Conservation (phyloP, 805 yeast genomes). For the Ogataea degrootiae region DNA sequence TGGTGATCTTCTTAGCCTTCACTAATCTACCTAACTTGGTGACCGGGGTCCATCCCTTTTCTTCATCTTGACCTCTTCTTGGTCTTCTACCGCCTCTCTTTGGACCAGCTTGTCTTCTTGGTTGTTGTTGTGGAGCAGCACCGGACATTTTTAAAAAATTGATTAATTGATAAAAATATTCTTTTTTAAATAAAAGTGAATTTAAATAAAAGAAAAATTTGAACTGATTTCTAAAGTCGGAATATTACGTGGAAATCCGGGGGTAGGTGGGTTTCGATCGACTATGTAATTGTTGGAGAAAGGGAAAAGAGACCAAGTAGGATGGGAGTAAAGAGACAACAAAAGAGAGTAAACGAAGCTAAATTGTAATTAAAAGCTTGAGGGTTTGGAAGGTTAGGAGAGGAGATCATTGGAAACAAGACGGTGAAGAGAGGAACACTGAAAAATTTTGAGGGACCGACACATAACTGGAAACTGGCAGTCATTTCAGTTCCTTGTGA, state of each 20-base stretch:
- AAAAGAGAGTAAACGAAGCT: neutral
- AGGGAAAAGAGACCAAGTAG: neutral
- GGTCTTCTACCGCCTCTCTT: constrained; percentile 57
- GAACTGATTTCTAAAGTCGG: constrained; percentile 38
- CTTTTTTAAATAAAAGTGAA: neutral
- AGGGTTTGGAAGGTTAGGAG: neutral
- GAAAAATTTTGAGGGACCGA: neutral
- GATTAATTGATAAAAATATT: neutral
- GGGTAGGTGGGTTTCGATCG: constrained; percentile 67
- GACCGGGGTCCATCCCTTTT: constrained; percentile 99
- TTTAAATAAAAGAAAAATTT: constrained; percentile 2
- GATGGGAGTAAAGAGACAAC: neutral
- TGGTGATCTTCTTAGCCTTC: constrained; percentile 94
- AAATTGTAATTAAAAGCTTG: neutral
- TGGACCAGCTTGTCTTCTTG: constrained; percentile 55
- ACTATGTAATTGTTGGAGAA: constrained; percentile 20
- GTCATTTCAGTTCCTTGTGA: neutral
- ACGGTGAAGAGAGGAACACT: neutral
- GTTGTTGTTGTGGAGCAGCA: constrained; percentile 37
- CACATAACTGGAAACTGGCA: neutral
- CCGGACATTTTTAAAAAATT: constrained; percentile 33
- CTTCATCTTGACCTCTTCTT: constrained; percentile 82
- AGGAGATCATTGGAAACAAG: neutral
- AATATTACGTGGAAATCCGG: constrained; percentile 71
- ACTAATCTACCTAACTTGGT: constrained; percentile 99